Percentiles rank a stretch among this genome's conserved stretches.
Evolutionary conservation across 352 stramenopile species (phyloP).

Genomic region (Phytophthora cryptogea): DNA sequence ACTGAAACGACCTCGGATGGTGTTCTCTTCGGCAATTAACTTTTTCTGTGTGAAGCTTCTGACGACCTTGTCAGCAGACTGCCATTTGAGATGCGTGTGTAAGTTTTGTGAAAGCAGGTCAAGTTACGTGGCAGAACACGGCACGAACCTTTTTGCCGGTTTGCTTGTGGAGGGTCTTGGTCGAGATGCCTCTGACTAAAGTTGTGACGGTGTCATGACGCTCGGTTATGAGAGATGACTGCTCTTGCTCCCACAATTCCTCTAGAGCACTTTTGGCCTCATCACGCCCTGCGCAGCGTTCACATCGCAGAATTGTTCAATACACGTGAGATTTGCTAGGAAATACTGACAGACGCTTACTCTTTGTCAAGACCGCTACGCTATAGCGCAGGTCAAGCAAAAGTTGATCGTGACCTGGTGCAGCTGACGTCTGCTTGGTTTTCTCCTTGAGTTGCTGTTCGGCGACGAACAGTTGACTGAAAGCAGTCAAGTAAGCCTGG

Average conservation of each 20-base stretch:
- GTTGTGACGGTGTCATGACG: conserved; percentile 33
- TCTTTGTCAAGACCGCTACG: conserved; percentile 42
- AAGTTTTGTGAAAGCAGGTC: neutral
- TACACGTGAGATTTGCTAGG: too few relatives aligned
- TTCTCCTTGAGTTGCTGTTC: conserved; percentile 14
- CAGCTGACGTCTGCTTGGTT: conserved; percentile 1
- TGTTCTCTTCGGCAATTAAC: conserved; percentile 37
- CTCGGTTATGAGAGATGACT: conserved; percentile 25
- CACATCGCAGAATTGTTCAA: neutral
- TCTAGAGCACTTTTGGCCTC: conserved; percentile 35
- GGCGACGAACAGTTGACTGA: conserved; percentile 15
- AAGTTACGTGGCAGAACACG: neutral
- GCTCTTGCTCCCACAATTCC: conserved; percentile 41
- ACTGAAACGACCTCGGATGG: conserved; percentile 36
- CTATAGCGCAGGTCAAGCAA: conserved; percentile 41
- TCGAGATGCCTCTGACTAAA: conserved; percentile 43
- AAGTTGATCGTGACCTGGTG: conserved; percentile 27
- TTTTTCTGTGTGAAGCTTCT: conserved; percentile 53
- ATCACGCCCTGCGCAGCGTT: conserved; percentile 31
- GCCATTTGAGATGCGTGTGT: neutral
- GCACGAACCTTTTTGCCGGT: conserved; percentile 40
- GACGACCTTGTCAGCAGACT: conserved; percentile 26
- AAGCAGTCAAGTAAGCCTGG: conserved; percentile 18
- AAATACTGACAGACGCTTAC: conserved; percentile 13
- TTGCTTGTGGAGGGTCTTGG: conserved; percentile 44